Evolutionary conservation across 2,329 filamentous ascomycete species (phyloP), one percentile per base, ranked within the genome.

Genomic region (Penicillium sp.): DNA sequence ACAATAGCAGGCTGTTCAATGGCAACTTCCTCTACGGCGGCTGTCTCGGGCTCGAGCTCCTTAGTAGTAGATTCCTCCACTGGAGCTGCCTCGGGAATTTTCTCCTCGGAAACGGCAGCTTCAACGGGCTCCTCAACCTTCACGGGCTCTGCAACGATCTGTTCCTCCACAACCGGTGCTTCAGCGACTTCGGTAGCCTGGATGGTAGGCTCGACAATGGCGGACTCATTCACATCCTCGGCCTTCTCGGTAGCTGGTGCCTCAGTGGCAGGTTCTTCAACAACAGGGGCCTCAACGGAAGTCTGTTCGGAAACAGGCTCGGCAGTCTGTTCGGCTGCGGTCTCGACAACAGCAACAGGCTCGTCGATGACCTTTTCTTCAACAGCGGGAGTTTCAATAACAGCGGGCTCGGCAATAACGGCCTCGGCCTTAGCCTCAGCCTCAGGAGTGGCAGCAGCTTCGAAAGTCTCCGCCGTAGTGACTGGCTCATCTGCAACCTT

Each of bases 401-500:
- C 40, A 31, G 12, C 38, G 30, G 49, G n/a, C 41, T 52, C 50
- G 12, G 40, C 42, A 3, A 14, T 31, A 6, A 17, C 6, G 17
- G 36, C 19, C 28, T 53, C 50, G 8, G 16, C 44, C 19, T 35
- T 25, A 16, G 19, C 16, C 2, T 6, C 35, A 9, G 26, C 5
- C 14, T 61, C 52, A 30, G 47, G 26, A 10, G 36, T 40, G 14
- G 40, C 47, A 31, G 40, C 42, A 16, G 33, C 10, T 45, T 59
- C 58, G 17, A 38, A 17, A 14, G 50, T 25, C 41, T 61, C 56
- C 25, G 30, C 19, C 8, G n/a, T 17, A 37, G 33, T 26, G 16
- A 42, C 22, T 3, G 43, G 38, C 31, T 56, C 60, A 30, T 47
- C 50, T 9, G 38, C 25, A 11, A 36, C 37, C 38, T 58, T 38